Evolutionary conservation across 108 stramenopile species (phyloP).

Genomic region (Skeletonema tropicum): DNA sequence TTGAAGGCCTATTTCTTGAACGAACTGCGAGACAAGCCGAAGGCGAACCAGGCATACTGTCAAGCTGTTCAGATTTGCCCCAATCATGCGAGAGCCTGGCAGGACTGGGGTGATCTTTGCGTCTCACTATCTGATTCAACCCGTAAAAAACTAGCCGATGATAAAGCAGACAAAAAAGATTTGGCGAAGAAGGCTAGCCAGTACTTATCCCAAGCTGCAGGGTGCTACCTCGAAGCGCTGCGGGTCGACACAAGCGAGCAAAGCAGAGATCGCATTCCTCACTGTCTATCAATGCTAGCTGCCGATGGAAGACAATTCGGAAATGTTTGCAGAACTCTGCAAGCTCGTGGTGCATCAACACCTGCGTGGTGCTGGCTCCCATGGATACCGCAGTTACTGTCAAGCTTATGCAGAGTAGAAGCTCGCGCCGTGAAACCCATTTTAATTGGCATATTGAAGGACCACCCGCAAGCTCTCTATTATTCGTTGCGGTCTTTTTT

Average conservation of each 20-base stretch:
- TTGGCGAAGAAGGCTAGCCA: conserved; percentile 75
- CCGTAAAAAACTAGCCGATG: conserved; percentile 39
- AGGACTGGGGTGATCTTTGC: conserved; percentile 93
- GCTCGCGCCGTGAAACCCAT: conserved; percentile 67
- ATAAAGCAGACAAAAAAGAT: conserved; percentile 40
- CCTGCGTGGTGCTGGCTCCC: conserved; percentile 96
- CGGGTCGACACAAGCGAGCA: conserved; percentile 74
- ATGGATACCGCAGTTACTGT: conserved; percentile 91
- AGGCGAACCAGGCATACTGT: conserved; percentile 91
- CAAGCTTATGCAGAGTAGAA: conserved; percentile 78
- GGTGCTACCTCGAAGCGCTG: conserved; percentile 92
- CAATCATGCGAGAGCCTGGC: conserved; percentile 88
- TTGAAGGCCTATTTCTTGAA: conserved; percentile 86
- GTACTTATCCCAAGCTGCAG: conserved; percentile 91
- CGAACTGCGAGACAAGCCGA: conserved; percentile 70
- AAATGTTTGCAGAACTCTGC: conserved; percentile 76
- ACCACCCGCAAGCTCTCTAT: conserved; percentile 88
- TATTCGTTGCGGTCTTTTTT: conserved; percentile 85
- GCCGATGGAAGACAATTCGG: conserved; percentile 80
- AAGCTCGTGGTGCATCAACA: conserved; percentile 64
- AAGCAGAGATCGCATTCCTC: conserved; percentile 83
- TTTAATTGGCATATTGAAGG: conserved; percentile 61
- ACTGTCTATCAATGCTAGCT: conserved; percentile 88
- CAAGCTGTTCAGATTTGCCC: conserved; percentile 92
- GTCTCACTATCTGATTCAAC: conserved; percentile 51